phyloP scores from a whole-genome alignment of 2,329 filamentous ascomycete genomes.

The Fusarium armeniacum region DNA sequence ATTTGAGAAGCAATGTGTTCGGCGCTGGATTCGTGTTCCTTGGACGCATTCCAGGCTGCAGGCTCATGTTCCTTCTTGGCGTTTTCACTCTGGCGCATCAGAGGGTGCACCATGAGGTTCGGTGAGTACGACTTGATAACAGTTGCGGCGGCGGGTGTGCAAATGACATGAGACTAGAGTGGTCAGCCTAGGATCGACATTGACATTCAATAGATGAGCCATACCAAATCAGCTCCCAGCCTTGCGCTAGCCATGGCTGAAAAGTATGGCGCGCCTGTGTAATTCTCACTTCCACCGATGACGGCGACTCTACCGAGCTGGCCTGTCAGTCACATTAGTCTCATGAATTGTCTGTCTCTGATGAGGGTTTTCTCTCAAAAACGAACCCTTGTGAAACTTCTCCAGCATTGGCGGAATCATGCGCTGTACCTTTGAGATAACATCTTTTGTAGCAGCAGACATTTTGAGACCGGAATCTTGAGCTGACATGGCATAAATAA shows the following conservation, averaged over 20 bases:
- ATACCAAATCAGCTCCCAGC: slow-evolving; percentile 90
- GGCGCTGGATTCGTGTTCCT: slow-evolving; percentile 65
- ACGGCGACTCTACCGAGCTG: slow-evolving; percentile 93
- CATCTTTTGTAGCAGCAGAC: slow-evolving; percentile 78
- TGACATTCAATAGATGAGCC: neutral
- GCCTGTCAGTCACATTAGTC: slow-evolving; percentile 66
- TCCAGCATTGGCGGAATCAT: slow-evolving; percentile 96
- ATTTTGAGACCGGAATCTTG: slow-evolving; percentile 60
- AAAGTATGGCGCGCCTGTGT: slow-evolving; percentile 97
- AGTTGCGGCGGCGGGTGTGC: slow-evolving; percentile 85
- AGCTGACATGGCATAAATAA: slow-evolving; percentile 44
- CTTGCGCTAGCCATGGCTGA: slow-evolving; percentile 96
- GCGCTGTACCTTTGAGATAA: slow-evolving; percentile 85
- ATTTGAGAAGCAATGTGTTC: slow-evolving; percentile 75
- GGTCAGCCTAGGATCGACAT: slow-evolving; percentile 10
- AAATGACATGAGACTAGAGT: slow-evolving; percentile 88
- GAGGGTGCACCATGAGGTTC: slow-evolving; percentile 97
- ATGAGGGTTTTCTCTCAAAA: neutral
- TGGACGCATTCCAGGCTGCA: slow-evolving; percentile 51
- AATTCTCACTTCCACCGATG: slow-evolving; percentile 95
- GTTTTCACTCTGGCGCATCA: slow-evolving; percentile 81
- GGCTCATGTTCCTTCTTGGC: slow-evolving; percentile 59
- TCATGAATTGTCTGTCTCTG: slow-evolving; percentile 9
- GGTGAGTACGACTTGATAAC: slow-evolving; percentile 99
- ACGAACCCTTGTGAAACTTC: slow-evolving; percentile 91